Evolutionary conservation across 352 stramenopile species (phyloP), one percentile per base, ranked within the genome.

Genomic region (Phytophthora pisi): DNA sequence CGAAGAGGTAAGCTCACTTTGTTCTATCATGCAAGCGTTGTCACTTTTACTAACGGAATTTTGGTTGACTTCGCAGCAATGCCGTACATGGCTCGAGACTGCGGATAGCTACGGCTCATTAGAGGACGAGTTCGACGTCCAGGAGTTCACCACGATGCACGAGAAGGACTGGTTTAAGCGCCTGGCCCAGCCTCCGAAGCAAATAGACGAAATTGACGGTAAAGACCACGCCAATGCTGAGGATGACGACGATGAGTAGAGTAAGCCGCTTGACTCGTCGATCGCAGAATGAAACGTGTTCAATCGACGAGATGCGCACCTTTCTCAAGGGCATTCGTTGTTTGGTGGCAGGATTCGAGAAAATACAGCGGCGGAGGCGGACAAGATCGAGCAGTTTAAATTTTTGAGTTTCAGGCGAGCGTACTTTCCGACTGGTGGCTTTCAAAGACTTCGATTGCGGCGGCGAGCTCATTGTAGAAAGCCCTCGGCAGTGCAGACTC

Each of bases 51-150:
- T 61, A 40, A 56, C 50, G 28, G 18, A 42, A 43, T 28, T 9
- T 60, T 24, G 55, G 13, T 51, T 26, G 1, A 66, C 1, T 43
- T 7, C 51, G 26, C 56, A 90, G 75, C 77, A 92, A 61, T 93
- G 84, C 49, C 77, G 80, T 4, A 79, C 70, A 23, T 95, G 87
- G 85, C 74, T 95, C 2, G 87, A 92, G 57, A 95, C 87, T 10
- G 84, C 80, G 10, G 82, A 92, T 45, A 93, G 72, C 47, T 95
- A 95, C 68, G 87, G 87, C 28, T 71, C 88, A 30, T 52, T 95
- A 28, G 86, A 91, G 26, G 82, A 93, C 11, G 84, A 91, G 53
- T 86, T 95, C n/a, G 68, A 91, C 30, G 66, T 81, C 1, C 34
- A 77, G 0, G 76, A 90, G 52, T 95, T 94, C 56, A 24, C 42